Evolutionary conservation across 768 basidiomycete genomes (phyloP), one percentile per base, ranked within the genome.

Genomic region (Daedaleopsis sinensis): DNA sequence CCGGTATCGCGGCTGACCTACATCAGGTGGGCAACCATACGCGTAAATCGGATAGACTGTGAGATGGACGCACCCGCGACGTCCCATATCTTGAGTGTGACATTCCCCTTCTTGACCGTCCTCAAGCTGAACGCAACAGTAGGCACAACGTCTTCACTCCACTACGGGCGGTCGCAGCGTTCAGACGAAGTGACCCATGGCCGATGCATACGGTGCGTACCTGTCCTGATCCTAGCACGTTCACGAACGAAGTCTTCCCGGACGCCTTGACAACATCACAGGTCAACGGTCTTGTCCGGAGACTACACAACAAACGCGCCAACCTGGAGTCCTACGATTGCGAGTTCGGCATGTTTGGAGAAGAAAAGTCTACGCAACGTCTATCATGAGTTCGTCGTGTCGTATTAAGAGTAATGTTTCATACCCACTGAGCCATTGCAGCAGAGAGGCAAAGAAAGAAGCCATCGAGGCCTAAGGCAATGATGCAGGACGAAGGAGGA

Each of bases 71-170:
- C 64, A 92, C 90, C 94, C 63, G 94, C 94, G 42, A 97, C 91
- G 73, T 97, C 95, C 95, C 95, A 97, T 51, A 97, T 87, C 73
- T 94, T 96, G 70, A 97, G 78, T 0, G 91, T 93, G 1, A 96
- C 87, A 61, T 94, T 96, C 13, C 93, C 94, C 69, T 93, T 94
- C 63, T 89, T 80, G 13, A 96, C 88, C 72, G 92, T 93, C 19
- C 92, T 83, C 68, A 94, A 87, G 67, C 94, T 95, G 79, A 94
- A 97, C 8, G 94, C 93, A 21, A 97, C 91, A 1, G 95, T 97
- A 0, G 95, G 95, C 0, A 94, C 94, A n/a, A 95, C 93, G 57
- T 96, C 95, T 78, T 96, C 93, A 61, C 91, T 93, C 91, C 93
- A 97, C 86, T 96, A 32, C 27, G 27, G 27, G 27, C 27, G 27